These are phyloP conservation scores for Sesbania bispinosa DNA, from an alignment of 306 rosid species.

Conservation along the genomic window DNA sequence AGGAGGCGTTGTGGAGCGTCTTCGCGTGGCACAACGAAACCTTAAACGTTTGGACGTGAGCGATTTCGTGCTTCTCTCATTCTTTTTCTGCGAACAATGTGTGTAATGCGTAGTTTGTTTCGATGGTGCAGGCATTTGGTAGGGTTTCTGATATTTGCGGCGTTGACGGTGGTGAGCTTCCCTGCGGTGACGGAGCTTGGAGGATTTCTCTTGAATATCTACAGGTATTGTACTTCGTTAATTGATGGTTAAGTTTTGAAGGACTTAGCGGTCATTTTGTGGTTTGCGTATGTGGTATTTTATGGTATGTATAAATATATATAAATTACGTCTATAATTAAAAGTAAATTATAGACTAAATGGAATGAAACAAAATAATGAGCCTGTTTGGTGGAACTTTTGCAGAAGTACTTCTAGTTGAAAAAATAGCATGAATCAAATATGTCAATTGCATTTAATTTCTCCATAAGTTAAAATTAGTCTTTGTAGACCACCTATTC, in stretches of 20 bases:
- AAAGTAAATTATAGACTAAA: no score
- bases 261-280: not conserved
- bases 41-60: constrained; percentile 87
- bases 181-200: constrained; percentile 30
- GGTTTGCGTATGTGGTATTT: not conserved
- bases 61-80: not conserved
- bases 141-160: constrained; percentile 69
- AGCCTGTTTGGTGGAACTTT: no score
- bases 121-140: constrained; percentile 56
- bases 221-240: constrained; percentile 51
- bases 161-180: constrained; percentile 47
- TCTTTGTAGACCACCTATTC: no score
- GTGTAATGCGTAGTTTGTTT: not conserved
- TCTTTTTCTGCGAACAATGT: not conserved
- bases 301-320: not conserved
- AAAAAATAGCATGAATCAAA: no score
- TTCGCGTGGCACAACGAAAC: constrained; percentile 91
- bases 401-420: no score
- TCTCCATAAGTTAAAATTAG: no score
- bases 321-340: no score
- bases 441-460: no score
- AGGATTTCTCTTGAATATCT: constrained; percentile 38
- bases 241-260: not conserved
- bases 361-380: no score
- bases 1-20: constrained; percentile 64